phyloP scores from a whole-genome alignment of 331 rosid species.

The Rosa hybrid region DNA sequence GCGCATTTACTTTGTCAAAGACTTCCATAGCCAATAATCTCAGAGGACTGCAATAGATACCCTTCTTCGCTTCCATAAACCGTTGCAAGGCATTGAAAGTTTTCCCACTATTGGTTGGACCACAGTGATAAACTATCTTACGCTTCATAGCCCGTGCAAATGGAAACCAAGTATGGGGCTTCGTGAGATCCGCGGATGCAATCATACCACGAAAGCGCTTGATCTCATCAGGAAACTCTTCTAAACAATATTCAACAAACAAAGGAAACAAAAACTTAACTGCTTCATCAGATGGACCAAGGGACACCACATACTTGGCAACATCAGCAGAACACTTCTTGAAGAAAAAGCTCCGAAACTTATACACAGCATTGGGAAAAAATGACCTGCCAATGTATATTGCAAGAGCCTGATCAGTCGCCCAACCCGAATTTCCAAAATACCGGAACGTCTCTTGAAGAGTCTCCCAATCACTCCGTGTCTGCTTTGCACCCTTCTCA shows the following conservation, averaged over 20 bases:
- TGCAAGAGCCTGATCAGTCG: conserved; percentile 83
- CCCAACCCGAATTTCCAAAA: conserved; percentile 77
- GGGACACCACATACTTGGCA: conserved; percentile 52
- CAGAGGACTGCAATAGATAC: conserved; percentile 85
- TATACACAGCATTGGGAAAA: conserved; percentile 73
- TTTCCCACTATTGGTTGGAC: conserved; percentile 86
- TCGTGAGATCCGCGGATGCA: conserved; percentile 74
- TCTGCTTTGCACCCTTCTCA: conserved; percentile 35
- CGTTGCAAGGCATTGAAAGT: conserved; percentile 88
- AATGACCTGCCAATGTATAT: conserved; percentile 86
- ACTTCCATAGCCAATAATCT: conserved; percentile 95
- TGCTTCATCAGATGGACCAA: conserved; percentile 67
- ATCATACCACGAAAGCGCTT: conserved; percentile 62
- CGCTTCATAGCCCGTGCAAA: conserved; percentile 92
- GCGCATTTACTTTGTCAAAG: conserved; percentile 86
- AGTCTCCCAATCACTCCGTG: conserved; percentile 42
- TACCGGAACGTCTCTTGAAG: conserved; percentile 39
- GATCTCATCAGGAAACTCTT: conserved; percentile 71
- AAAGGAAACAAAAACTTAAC: conserved; percentile 77
- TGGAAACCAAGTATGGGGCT: conserved; percentile 91
- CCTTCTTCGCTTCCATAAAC: conserved; percentile 82
- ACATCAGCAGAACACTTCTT: conserved; percentile 55
- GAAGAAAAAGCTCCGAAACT: conserved; percentile 52
- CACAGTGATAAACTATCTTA: conserved; percentile 84
- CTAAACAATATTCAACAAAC: conserved; percentile 86